Evolutionary conservation across 1,284 basidiomycete genomes (phyloP).

Genomic region (Ganoderma sinense): DNA sequence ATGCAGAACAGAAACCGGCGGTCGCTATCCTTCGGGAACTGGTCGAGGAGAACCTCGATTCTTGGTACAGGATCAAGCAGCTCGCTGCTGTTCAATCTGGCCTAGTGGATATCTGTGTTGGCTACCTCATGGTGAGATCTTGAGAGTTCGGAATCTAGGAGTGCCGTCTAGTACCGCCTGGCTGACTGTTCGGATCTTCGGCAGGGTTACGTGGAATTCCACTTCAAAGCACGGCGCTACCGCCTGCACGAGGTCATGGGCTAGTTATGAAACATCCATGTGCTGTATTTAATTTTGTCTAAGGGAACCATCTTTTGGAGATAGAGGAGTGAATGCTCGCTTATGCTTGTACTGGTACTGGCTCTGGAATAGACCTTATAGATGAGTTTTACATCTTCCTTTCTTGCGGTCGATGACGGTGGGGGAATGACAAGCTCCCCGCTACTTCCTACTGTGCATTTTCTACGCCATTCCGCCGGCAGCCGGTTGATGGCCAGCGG

Average conservation of each 20-base stretch:
- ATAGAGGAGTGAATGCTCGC: no score
- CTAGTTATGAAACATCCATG: background rate
- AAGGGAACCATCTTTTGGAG: no score
- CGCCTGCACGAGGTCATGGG: constrained; percentile 22
- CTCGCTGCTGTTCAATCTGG: background rate
- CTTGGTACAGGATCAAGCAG: constrained; percentile 10
- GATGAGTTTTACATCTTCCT: no score
- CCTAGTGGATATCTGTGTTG: background rate
- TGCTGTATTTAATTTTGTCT: no score
- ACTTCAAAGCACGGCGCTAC: constrained; percentile 25
- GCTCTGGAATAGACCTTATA: no score
- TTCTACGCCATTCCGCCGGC: no score
- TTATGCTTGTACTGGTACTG: no score
- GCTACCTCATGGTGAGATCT: constrained; percentile 15
- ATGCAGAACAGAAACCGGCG: constrained; percentile 10
- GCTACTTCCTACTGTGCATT: no score
- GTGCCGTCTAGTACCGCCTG: background rate
- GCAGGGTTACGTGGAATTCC: constrained; percentile 26
- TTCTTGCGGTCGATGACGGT: no score
- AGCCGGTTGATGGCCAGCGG: no score
- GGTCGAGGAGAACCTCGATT: constrained; percentile 23
- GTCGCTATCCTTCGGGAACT: constrained; percentile 16
- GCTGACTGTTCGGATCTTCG: background rate
- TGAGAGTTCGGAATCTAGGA: constrained; percentile 10
- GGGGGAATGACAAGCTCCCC: no score